Base-by-base conservation (phyloP, 495 filamentous ascomycete genomes). In the Aspergillus sclerotioniger region DNA sequence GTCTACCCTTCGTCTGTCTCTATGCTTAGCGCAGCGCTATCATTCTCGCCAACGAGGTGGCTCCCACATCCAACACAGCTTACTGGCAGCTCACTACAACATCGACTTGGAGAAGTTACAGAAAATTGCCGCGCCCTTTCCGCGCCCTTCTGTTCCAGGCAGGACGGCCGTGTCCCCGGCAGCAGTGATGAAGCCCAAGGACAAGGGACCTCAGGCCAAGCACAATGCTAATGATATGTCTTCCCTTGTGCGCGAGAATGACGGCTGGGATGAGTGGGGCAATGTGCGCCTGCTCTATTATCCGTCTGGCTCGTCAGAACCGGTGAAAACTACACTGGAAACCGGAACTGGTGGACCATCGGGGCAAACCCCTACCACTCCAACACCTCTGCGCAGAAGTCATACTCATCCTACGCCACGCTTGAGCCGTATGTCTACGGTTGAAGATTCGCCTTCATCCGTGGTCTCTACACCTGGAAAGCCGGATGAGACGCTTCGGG, bases 41-140 rank as follows among this genome's bases (percentile, higher is more conserved):
- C 87, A 96, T 71, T 91, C 91, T 5, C 84, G 91, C 45, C 87
- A 90, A 71, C 85, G 91, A 73, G 79, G 80, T 43, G 67, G 83
- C 21, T 79, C 80, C 28, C 79, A 85, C 56, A 74, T 90, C n/a
- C 90, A 87, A 71, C 81, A 83, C 44, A 82, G 84, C 51, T 73
- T 97, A 46, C 74, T 98, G 41, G 82, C 85, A 39, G 89, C 87
- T 47, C 93, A 98, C 69, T 98, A 96, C 78, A 92, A 92, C 64
- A 92, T 98, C 71, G 90, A 96, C 65, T 80, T 98, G 29, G 92
- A 97, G 39, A 87, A 89, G 57, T 80, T 99, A 51, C 86, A 90
- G 44, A 88, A 88, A 65, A 76, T 98, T 25, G 87, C 94, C 4
- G 78, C 86, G 35, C 91, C 94, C 10, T 96, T 98, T 67, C 77